A percentile compares a stretch with the other conserved stretches of the same genome.
phyloP scores from a whole-genome alignment of 495 filamentous ascomycete species.

The Penicillium subrubescens region DNA sequence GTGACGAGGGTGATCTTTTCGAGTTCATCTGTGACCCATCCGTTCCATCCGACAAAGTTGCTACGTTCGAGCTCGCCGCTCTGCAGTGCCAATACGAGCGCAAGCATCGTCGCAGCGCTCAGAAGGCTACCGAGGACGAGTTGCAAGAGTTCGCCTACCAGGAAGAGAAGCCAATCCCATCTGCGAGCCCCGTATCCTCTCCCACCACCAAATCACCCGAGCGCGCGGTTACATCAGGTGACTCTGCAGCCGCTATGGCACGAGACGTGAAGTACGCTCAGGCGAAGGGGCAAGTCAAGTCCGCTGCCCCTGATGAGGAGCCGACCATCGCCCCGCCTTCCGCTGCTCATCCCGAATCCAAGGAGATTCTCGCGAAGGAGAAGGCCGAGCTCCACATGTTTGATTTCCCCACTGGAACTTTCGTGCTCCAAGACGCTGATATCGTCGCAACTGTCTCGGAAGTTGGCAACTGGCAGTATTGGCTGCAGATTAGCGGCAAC shows the following conservation, averaged over 20 bases:
- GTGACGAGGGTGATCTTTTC: constrained; percentile 89
- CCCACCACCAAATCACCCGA: constrained; percentile 53
- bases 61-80: constrained; percentile 80
- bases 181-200: constrained; percentile 75
- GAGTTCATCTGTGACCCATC: constrained; percentile 91
- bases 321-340: constrained; percentile 55
- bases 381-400: constrained; percentile 88
- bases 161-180: constrained; percentile 76
- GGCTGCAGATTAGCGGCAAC: constrained; percentile 80
- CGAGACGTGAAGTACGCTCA: constrained; percentile 50
- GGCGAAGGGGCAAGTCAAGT: constrained; percentile 42
- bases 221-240: constrained; percentile 32
- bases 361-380: constrained; percentile 75
- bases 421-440: constrained; percentile 74
- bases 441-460: constrained; percentile 82
- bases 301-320: constrained; percentile 29
- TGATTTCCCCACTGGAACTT: constrained; percentile 81
- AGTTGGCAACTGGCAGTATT: constrained; percentile 91
- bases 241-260: constrained; percentile 46
- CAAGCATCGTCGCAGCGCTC: constrained; percentile 77
- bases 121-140: constrained; percentile 80
- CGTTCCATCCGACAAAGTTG: constrained; percentile 67
- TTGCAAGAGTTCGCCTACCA: constrained; percentile 79
- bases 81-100: constrained; percentile 96
- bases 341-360: constrained; percentile 63